These are phyloP conservation scores for Bidens hawaiensis DNA, from an alignment of 140 eudicot genomes.

Conservation along the genomic window DNA sequence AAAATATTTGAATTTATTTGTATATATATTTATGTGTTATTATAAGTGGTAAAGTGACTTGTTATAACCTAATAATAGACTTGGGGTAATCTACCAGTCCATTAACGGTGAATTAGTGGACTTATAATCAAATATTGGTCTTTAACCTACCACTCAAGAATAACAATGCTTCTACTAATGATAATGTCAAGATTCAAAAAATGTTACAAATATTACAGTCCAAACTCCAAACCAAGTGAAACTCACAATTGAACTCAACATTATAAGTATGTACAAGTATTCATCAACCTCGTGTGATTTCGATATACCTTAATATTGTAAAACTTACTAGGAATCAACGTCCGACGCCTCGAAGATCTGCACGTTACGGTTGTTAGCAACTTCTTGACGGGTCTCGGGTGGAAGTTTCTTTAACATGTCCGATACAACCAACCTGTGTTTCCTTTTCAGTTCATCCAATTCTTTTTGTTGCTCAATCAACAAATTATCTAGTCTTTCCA, in stretches of 20 bases:
- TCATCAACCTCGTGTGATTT: slow-evolving; percentile 21
- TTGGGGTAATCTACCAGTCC: too few species aligned
- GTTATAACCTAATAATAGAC: too few species aligned
- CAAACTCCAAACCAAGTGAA: not conserved
- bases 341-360: slow-evolving; percentile 28
- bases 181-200: not conserved
- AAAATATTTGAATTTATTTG: too few species aligned
- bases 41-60: too few species aligned
- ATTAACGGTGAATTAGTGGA: too few species aligned
- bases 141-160: too few species aligned
- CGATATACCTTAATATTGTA: slow-evolving; percentile 18
- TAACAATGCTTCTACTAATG: not conserved
- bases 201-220: not conserved
- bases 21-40: too few species aligned
- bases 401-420: slow-evolving; percentile 52
- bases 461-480: slow-evolving; percentile 65
- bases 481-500: slow-evolving; percentile 47
- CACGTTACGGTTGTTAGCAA: slow-evolving; percentile 39
- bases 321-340: slow-evolving; percentile 31
- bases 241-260: slow-evolving; percentile 1
- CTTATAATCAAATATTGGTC: too few species aligned
- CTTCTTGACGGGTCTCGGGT: slow-evolving; percentile 46
- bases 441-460: slow-evolving; percentile 62
- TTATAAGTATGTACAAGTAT: slow-evolving; percentile 33
- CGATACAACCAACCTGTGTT: slow-evolving; percentile 51